Conservation (phyloP, 2,329 filamentous ascomycete genomes). For the Aspergillus cejpii region DNA sequence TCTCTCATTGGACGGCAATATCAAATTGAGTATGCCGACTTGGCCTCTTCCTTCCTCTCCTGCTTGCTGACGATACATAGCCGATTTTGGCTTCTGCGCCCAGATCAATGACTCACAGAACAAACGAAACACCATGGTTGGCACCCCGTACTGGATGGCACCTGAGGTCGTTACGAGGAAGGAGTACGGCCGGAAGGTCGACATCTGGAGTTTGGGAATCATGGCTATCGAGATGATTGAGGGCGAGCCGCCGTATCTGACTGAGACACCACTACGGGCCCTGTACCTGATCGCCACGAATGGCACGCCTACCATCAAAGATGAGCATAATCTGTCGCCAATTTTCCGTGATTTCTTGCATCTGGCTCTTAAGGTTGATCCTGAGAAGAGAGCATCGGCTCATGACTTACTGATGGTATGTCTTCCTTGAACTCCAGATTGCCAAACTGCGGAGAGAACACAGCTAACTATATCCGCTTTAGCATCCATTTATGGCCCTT, state of each 20-base stretch:
- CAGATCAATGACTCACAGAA: conserved; percentile 96
- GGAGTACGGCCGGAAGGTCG: conserved; percentile 96
- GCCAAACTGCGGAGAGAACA: neutral
- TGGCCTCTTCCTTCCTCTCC: neutral
- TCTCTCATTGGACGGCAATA: conserved; percentile 85
- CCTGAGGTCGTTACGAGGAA: conserved; percentile 95
- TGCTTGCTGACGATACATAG: conserved; percentile 43
- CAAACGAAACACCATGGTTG: conserved; percentile 98
- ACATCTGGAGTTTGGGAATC: conserved; percentile 97
- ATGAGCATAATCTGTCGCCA: conserved; percentile 71
- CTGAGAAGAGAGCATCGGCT: conserved; percentile 91
- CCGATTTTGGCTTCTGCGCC: conserved; percentile 97
- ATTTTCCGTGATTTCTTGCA: conserved; percentile 88
- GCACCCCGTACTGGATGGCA: conserved; percentile 99
- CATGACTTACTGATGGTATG: conserved; percentile 87
- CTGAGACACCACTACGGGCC: conserved; percentile 85
- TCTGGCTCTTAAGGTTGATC: conserved; percentile 91
- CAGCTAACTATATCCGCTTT: conserved; percentile 15
- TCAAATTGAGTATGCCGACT: conserved; percentile 76
- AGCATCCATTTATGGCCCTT: conserved; percentile 75
- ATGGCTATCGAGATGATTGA: conserved; percentile 99
- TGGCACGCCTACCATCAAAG: conserved; percentile 90
- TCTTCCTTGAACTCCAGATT: conserved; percentile 16
- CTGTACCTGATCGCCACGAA: conserved; percentile 96
- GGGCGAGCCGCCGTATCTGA: conserved; percentile 93